Conservation (phyloP, 495 filamentous ascomycete genomes). For the Tuber calosporum region DNA sequence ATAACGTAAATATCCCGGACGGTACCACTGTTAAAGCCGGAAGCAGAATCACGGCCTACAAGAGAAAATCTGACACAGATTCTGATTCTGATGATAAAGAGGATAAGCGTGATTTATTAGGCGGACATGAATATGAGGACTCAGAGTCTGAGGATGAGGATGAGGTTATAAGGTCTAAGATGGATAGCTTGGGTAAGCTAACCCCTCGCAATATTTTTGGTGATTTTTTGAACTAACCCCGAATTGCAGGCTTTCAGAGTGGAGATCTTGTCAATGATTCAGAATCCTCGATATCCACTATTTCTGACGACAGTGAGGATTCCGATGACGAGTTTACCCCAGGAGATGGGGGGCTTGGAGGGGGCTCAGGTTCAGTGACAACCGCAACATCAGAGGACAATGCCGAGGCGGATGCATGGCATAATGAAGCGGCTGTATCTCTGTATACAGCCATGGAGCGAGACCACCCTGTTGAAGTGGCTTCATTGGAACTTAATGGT, state of each 20-base stretch:
- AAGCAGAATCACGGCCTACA: constrained; percentile 53
- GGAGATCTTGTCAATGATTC: constrained; percentile 59
- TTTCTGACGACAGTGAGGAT: constrained; percentile 44
- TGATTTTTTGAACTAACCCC: constrained; percentile 42
- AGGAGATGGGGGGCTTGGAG: constrained; percentile 30
- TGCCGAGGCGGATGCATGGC: constrained; percentile 62
- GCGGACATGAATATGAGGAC: constrained; percentile 50
- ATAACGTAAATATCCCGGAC: constrained; percentile 62
- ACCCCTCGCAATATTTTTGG: neutral
- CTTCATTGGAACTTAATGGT: constrained; percentile 82
- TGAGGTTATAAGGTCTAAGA: constrained; percentile 47
- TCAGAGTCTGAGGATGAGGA: constrained; percentile 50
- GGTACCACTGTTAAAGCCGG: constrained; percentile 48
- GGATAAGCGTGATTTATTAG: constrained; percentile 52
- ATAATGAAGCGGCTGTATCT: constrained; percentile 76
- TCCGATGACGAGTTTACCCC: constrained; percentile 41
- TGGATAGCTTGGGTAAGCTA: constrained; percentile 50
- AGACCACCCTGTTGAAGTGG: constrained; percentile 68
- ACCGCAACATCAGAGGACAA: constrained; percentile 52
- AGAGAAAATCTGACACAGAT: constrained; percentile 50
- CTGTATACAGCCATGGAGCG: constrained; percentile 73
- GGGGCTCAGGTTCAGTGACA: constrained; percentile 29
- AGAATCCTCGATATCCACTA: constrained; percentile 67
- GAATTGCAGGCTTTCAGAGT: constrained; percentile 59
- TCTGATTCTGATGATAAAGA: constrained; percentile 51